Evolutionary conservation across 1,139 yeast species (phyloP), one percentile per base, ranked within the genome.

Genomic region (Sugiyamaella japonica): DNA sequence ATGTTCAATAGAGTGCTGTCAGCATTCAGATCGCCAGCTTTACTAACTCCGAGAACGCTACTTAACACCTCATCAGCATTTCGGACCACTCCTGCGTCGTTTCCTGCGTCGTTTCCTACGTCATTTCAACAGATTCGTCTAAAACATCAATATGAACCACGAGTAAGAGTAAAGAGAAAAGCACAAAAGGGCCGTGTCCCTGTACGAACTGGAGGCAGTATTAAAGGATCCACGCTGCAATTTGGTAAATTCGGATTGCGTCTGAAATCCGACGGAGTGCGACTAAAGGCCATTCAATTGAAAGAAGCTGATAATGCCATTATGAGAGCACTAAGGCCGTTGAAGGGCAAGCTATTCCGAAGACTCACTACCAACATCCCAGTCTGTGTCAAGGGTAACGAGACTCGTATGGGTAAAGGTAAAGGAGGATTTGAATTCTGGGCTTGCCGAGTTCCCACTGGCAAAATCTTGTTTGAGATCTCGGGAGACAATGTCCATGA

Each of bases 321-420:
- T 59, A 83, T 83, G 81, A 81, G 96, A 73, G 84, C 84, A 58
- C 84, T 90, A 68, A 84, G 96, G 71, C 85, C 88, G 20, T 76
- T 83, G 44, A 82, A 84, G 41, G 85, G 84, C 48, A 76, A 81
- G 63, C 76, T 89, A 52, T 84, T 87, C 77, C 85, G 95, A 61
- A 81, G 99, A 66, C 78, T 91, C 59, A 83, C 85, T 49, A 87
- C 97, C 48, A 86, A 88, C 70, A 80, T 89, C 56, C 95, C 98
- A 0, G 96, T 93, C 17, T 91, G 97, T 73, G 83, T 89, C 56
- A 93, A 93, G 75, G 99, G 99, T 76, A 93, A 95, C 72, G 97
- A 93, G 71, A 89, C 97, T 16, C 93, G 99, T 84, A 93, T 93
- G 99, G 99, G 99, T 77, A 93, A 95, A 73, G 99, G 99, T 76